Evolutionary conservation across 2,329 filamentous ascomycete genomes (phyloP).

Genomic region (Trichophyton mentagrophytes): DNA sequence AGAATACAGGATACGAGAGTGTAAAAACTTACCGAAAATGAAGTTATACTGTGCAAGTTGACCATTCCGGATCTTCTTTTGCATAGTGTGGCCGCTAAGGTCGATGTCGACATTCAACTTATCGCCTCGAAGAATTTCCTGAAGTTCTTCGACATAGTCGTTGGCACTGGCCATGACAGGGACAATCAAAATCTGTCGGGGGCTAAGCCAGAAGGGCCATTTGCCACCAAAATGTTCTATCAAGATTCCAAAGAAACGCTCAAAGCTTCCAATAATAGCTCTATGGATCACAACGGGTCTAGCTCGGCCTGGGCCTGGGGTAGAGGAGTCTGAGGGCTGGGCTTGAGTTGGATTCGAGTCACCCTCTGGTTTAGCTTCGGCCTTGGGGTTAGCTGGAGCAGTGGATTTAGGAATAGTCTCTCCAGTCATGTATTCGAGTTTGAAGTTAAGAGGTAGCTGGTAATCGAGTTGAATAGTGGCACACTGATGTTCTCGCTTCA

Average conservation of each 20-base stretch:
- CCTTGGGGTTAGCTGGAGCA: constrained; percentile 11
- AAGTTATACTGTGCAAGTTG: constrained; percentile 41
- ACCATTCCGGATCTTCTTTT: constrained; percentile 40
- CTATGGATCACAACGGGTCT: constrained; percentile 41
- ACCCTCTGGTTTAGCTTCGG: constrained; percentile 32
- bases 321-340: constrained; percentile 22
- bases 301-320: constrained; percentile 31
- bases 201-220: constrained; percentile 42
- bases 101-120: constrained; percentile 39
- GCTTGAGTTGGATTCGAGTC: constrained; percentile 31
- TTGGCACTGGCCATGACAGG: constrained; percentile 39
- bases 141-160: constrained; percentile 38
- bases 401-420: constrained; percentile 41
- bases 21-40: constrained; percentile 33
- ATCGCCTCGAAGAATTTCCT: constrained; percentile 32
- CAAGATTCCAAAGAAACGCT: constrained; percentile 40
- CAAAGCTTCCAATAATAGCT: constrained; percentile 39
- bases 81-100: constrained; percentile 37
- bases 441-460: constrained; percentile 73
- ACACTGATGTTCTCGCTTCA: constrained; percentile 74
- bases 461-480: constrained; percentile 93
- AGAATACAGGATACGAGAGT: not conserved
- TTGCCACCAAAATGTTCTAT: constrained; percentile 41
- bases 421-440: constrained; percentile 70
- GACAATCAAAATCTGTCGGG: constrained; percentile 38